Conservation (phyloP, 306 rosid species). For the Cicer yamashitae region DNA sequence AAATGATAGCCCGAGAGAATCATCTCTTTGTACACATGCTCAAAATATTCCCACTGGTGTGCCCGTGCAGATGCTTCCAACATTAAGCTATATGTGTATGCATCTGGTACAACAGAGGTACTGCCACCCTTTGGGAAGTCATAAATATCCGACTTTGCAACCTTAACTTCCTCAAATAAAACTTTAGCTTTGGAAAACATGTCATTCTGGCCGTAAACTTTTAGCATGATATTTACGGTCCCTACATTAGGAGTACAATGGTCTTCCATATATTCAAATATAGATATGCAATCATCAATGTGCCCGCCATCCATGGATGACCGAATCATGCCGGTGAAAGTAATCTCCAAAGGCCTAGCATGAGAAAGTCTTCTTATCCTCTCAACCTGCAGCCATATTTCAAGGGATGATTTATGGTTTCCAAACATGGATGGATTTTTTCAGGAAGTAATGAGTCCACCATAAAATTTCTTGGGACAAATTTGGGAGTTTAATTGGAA, state of each 20-base stretch:
- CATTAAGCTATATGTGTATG: conserved; percentile 71
- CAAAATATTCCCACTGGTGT: conserved; percentile 96
- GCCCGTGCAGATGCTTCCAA: conserved; percentile 82
- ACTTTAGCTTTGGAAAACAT: conserved; percentile 84
- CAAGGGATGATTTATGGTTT: conserved; percentile 9
- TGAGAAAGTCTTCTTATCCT: conserved; percentile 68
- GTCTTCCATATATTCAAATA: conserved; percentile 73
- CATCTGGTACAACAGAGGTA: conserved; percentile 59
- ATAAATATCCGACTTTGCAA: conserved; percentile 50
- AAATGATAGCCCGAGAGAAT: conserved; percentile 68
- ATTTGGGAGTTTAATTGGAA: conserved; percentile 10
- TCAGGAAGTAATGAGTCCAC: not conserved
- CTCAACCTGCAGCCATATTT: conserved; percentile 65
- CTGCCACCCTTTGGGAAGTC: conserved; percentile 39
- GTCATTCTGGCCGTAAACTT: conserved; percentile 75
- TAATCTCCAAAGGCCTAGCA: conserved; percentile 77
- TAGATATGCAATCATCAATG: conserved; percentile 64
- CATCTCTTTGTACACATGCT: conserved; percentile 88
- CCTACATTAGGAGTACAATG: conserved; percentile 79
- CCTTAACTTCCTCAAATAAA: conserved; percentile 76
- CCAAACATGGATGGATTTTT: conserved; percentile 4
- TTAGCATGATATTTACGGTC: conserved; percentile 80
- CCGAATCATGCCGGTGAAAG: conserved; percentile 92
- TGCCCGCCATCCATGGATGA: conserved; percentile 81
- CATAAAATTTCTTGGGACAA: conserved; percentile 9